These are phyloP conservation scores for Synchytrium microbalum DNA, from an alignment of 371 early-diverging fungal genomes.

Conservation along the genomic window DNA sequence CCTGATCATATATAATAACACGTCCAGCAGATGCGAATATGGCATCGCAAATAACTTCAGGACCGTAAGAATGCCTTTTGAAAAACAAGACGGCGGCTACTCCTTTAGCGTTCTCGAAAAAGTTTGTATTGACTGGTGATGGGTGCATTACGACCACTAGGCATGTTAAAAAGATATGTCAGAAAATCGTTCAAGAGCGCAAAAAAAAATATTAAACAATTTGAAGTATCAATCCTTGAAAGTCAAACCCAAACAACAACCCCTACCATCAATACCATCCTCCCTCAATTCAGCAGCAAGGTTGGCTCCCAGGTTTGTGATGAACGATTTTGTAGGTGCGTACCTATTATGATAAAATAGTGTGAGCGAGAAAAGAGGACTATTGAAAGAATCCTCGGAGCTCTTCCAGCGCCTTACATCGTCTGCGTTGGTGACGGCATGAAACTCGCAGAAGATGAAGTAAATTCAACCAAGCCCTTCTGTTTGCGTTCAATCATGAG, in stretches of 20 bases:
- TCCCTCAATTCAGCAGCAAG: slow-evolving; percentile 48
- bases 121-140: slow-evolving; percentile 51
- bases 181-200: too few species aligned
- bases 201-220: too few species aligned
- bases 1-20: slow-evolving; percentile 50
- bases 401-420: too few species aligned
- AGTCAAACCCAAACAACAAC: too few species aligned
- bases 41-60: slow-evolving; percentile 48
- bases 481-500: slow-evolving; percentile 31
- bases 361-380: too few species aligned
- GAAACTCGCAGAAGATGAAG: slow-evolving; percentile 52
- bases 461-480: slow-evolving; percentile 45
- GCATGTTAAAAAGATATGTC: too few species aligned
- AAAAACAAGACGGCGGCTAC: slow-evolving; percentile 10
- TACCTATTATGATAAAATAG: too few species aligned
- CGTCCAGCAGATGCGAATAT: slow-evolving; percentile 50
- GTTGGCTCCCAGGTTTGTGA: slow-evolving; percentile 50
- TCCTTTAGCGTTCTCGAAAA: slow-evolving; percentile 51
- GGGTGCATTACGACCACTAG: slow-evolving; percentile 58
- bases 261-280: slow-evolving; percentile 51
- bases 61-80: slow-evolving; percentile 42
- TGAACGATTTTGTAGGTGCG: slow-evolving; percentile 48
- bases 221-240: too few species aligned
- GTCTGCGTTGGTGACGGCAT: slow-evolving; percentile 51
- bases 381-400: too few species aligned